Evolutionary conservation across 129 eudicot genomes (phyloP).

Genomic region (Helianthus annuus): DNA sequence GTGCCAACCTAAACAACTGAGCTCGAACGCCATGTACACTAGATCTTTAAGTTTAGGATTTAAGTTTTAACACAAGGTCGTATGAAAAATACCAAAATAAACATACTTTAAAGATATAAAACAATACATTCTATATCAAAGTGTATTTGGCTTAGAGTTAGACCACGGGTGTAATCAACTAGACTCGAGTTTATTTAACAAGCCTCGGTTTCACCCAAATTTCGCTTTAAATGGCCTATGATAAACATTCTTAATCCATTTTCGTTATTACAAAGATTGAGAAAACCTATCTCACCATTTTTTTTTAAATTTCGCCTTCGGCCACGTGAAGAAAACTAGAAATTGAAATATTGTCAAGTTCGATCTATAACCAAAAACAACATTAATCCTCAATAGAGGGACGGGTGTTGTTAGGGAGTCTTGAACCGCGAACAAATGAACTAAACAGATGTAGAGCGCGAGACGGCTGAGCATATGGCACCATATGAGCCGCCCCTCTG

Average conservation of each 20-base stretch:
- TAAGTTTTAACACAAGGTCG: background rate
- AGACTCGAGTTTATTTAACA: background rate
- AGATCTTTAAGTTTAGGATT: background rate
- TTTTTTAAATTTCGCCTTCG: conserved; percentile 24
- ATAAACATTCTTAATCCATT: background rate
- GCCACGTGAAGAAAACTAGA: conserved; percentile 20
- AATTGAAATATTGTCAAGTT: background rate
- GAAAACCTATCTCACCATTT: conserved; percentile 12
- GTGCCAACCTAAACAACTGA: background rate
- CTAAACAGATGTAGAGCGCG: conserved; percentile 92
- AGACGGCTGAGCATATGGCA: conserved; percentile 92
- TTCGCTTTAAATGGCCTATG: conserved; percentile 8
- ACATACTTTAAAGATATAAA: background rate
- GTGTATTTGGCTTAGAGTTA: too few species aligned
- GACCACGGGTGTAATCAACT: background rate
- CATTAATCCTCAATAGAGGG: conserved; percentile 54
- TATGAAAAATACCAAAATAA: background rate
- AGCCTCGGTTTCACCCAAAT: background rate
- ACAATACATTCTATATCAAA: background rate
- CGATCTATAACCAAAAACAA: conserved; percentile 8
- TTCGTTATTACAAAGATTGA: conserved; percentile 17
- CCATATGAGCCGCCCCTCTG: conserved; percentile 99
- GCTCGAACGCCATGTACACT: background rate
- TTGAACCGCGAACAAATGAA: conserved; percentile 64
- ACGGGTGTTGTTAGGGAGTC: conserved; percentile 77